A percentile compares a stretch with the other conserved stretches of the same genome.
Conservation (phyloP, 1,284 basidiomycete species). For the Serendipita sp. region DNA sequence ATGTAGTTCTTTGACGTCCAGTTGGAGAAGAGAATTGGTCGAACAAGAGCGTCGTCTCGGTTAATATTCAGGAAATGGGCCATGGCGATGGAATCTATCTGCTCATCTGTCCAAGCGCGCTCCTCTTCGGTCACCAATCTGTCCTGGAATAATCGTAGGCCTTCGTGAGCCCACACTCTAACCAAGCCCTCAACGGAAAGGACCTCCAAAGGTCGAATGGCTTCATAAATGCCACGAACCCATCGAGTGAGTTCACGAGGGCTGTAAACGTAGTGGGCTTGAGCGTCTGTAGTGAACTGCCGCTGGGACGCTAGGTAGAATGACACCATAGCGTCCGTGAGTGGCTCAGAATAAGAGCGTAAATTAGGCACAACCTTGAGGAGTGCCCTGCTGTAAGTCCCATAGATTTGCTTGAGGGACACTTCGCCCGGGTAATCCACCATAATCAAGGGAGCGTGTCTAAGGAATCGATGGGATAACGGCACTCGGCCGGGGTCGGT, state of each 20-base stretch:
- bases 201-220: constrained; percentile 82
- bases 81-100: constrained; percentile 74
- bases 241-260: constrained; percentile 98
- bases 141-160: constrained; percentile 93
- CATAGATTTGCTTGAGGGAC: constrained; percentile 97
- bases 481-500: constrained; percentile 99
- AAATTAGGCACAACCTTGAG: constrained; percentile 93
- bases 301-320: constrained; percentile 93
- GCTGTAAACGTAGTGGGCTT: constrained; percentile 98
- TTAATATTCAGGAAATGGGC: constrained; percentile 89
- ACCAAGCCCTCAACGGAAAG: constrained; percentile 89
- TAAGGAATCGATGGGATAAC: constrained; percentile 89
- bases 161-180: constrained; percentile 97
- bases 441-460: constrained; percentile 98
- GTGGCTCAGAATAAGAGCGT: constrained; percentile 82
- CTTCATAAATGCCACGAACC: constrained; percentile 95
- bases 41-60: constrained; percentile 62
- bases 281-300: constrained; percentile 86
- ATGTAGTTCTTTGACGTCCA: constrained; percentile 99
- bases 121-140: constrained; percentile 87
- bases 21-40: constrained; percentile 95
- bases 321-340: constrained; percentile 95
- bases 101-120: constrained; percentile 87
- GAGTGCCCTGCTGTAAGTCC: constrained; percentile 93
- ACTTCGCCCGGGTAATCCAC: constrained; percentile 97